Conservation (phyloP, 305 asterid genomes). For the Solanum hybrid region DNA sequence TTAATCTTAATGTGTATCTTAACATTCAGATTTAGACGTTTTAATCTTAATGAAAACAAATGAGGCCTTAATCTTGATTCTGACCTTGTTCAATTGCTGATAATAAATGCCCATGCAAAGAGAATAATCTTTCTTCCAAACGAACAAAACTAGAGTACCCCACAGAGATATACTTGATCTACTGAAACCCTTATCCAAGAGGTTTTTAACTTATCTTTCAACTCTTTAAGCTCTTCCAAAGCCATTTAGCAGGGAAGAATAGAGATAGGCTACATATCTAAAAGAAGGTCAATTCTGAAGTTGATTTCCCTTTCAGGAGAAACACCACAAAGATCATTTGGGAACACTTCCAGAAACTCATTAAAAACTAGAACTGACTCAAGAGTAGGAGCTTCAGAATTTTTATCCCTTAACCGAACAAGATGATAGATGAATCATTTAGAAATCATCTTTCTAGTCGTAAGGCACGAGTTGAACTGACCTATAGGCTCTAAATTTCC, state of each 20-base stretch:
- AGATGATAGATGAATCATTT: background rate
- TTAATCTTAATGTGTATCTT: background rate
- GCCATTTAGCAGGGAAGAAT: background rate
- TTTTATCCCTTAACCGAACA: background rate
- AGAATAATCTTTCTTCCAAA: background rate
- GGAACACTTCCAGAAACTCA: background rate
- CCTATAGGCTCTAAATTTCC: background rate
- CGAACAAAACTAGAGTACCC: background rate
- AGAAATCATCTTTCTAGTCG: background rate
- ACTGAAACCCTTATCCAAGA: background rate
- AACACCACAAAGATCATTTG: background rate
- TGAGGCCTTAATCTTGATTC: background rate
- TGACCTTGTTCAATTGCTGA: background rate
- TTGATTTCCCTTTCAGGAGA: background rate
- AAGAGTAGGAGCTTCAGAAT: background rate
- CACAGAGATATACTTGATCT: background rate
- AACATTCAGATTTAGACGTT: too few species aligned
- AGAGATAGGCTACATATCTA: background rate
- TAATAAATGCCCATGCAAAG: background rate
- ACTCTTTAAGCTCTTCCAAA: background rate
- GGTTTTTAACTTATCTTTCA: background rate
- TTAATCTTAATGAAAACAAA: background rate
- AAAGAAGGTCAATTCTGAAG: background rate
- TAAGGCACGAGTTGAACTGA: background rate
- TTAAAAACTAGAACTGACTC: background rate